Evolutionary conservation across 345 rosid species (phyloP).

Genomic region (Citrus unshiu): DNA sequence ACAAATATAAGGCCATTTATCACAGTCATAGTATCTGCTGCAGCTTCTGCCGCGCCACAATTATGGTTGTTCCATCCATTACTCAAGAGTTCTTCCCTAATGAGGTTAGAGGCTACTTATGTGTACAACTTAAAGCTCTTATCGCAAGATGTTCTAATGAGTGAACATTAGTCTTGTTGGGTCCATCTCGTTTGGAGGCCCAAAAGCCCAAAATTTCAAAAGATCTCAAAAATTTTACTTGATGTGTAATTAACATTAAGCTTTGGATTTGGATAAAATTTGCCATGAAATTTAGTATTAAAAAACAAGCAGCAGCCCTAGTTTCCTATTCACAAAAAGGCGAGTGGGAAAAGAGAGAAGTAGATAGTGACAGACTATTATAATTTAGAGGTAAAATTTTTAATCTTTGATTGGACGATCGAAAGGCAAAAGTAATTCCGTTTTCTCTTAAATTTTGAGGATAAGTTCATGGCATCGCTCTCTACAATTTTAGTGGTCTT

Average conservation of each 20-base stretch:
- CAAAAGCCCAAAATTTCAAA: too few relatives aligned
- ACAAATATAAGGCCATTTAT: conserved; percentile 5
- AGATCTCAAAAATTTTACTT: rapidly evolving
- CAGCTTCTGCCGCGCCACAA: conserved; percentile 29
- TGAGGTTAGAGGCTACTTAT: conserved; percentile 26
- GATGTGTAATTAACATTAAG: too few relatives aligned
- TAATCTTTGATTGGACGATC: rapidly evolving
- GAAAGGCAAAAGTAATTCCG: rapidly evolving
- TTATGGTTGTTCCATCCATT: conserved; percentile 29
- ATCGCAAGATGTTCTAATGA: conserved; percentile 18
- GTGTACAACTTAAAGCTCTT: conserved; percentile 13
- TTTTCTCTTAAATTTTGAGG: too few relatives aligned
- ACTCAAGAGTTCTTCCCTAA: conserved; percentile 21
- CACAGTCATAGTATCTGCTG: conserved; percentile 25
- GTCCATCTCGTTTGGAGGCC: too few relatives aligned
- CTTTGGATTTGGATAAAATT: too few relatives aligned
- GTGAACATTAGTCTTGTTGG: conserved; percentile 13
- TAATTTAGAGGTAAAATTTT: too few relatives aligned
- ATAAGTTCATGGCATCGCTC: rapidly evolving
- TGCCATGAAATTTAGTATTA: too few relatives aligned
- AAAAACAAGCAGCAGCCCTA: too few relatives aligned
- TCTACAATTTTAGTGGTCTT: too few relatives aligned
- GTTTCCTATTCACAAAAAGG: too few relatives aligned
- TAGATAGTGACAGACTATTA: too few relatives aligned
- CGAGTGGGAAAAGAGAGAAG: too few relatives aligned